phyloP scores from a whole-genome alignment of 371 early-diverging fungal genomes.

The Mortierella sp. region DNA sequence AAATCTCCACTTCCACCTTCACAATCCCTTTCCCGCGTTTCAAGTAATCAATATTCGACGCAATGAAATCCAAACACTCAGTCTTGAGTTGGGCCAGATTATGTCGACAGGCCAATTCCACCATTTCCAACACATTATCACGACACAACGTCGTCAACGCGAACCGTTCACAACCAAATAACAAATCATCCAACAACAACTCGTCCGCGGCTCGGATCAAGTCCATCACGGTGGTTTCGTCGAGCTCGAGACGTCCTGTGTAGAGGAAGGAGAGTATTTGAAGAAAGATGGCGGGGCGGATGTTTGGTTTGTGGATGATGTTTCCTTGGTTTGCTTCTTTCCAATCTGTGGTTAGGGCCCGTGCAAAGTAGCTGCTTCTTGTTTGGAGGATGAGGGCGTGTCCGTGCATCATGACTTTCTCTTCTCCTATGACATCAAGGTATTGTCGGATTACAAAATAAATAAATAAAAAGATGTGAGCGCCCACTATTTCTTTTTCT shows the following conservation, averaged over 20 bases:
- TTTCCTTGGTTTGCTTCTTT: conserved; percentile 43
- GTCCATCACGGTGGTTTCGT: conserved; percentile 39
- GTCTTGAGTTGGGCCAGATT: conserved; percentile 29
- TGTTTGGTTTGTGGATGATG: conserved; percentile 50
- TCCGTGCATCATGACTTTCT: conserved; percentile 46
- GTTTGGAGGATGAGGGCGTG: conserved; percentile 50
- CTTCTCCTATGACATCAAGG: conserved; percentile 35
- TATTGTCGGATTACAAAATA: not conserved
- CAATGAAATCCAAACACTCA: conserved; percentile 55
- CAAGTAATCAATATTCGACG: conserved; percentile 43
- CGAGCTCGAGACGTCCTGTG: conserved; percentile 29
- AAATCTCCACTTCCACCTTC: conserved; percentile 34
- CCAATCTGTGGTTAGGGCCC: conserved; percentile 44
- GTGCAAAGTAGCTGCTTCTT: conserved; percentile 49
- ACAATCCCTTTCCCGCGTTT: conserved; percentile 46
- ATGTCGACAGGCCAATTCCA: conserved; percentile 35
- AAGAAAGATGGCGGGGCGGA: conserved; percentile 42
- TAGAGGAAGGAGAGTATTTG: conserved; percentile 47
- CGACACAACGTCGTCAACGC: conserved; percentile 34
- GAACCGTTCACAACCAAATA: conserved; percentile 46
- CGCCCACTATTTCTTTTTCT: not conserved
- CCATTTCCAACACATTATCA: conserved; percentile 44
- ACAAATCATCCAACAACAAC: conserved; percentile 44
- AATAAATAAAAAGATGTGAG: not conserved
- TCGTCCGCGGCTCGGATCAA: conserved; percentile 54